A percentile compares a stretch with the other conserved stretches of the same genome.
phyloP scores from a whole-genome alignment of 2,329 filamentous ascomycete species.

The Paracoccidioides brasiliensis region DNA sequence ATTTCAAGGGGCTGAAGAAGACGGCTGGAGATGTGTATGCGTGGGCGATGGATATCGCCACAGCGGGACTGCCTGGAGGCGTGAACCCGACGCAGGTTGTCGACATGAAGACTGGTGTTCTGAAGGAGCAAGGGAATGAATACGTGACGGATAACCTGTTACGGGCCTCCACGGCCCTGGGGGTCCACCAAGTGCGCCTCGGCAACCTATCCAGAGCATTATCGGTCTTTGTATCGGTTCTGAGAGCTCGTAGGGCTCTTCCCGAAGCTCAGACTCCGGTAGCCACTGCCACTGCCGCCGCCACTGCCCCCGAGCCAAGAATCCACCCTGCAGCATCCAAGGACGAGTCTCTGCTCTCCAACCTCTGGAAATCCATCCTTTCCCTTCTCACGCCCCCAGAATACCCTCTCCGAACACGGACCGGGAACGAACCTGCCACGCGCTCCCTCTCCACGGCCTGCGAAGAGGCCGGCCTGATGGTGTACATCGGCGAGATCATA shows the following conservation, averaged over 20 bases:
- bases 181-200: constrained; percentile 59
- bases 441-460: constrained; percentile 56
- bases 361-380: constrained; percentile 30
- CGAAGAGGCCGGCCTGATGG: constrained; percentile 72
- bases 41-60: constrained; percentile 64
- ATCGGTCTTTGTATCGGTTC: constrained; percentile 71
- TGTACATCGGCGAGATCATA: constrained; percentile 89
- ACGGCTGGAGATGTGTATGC: constrained; percentile 60
- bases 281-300: constrained; percentile 5
- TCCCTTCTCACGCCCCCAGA: constrained; percentile 43
- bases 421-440: constrained; percentile 54
- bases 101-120: constrained; percentile 48
- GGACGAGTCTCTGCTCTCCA: constrained; percentile 21
- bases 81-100: constrained; percentile 38
- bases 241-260: constrained; percentile 58
- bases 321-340: constrained; percentile 8
- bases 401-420: constrained; percentile 58
- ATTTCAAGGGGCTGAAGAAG: constrained; percentile 55
- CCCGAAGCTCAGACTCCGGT: constrained; percentile 19
- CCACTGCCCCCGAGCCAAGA: constrained; percentile 17
- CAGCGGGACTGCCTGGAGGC: constrained; percentile 34
- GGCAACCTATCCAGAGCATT: constrained; percentile 57
- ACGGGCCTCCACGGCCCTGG: constrained; percentile 60
- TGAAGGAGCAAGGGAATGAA: constrained; percentile 44
- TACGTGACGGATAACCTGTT: constrained; percentile 61